Conservation (phyloP, 164 flowering plant genomes). For the Hamamelis virginiana region DNA sequence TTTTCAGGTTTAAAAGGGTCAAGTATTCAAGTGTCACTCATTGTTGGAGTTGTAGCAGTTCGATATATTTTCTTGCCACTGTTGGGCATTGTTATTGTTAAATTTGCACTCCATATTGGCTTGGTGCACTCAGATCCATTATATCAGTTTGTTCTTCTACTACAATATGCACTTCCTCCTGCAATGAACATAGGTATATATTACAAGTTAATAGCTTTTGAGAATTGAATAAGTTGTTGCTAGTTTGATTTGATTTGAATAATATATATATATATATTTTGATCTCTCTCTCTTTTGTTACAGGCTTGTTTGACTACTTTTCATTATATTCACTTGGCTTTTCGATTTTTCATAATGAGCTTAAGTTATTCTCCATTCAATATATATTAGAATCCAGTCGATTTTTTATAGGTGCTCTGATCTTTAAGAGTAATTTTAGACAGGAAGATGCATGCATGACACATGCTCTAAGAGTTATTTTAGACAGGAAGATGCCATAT, state of each 20-base stretch:
- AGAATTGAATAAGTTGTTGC: background rate
- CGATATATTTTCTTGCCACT: constrained; percentile 27
- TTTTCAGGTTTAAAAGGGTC: constrained; percentile 29
- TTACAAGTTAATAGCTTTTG: background rate
- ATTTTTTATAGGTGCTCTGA: background rate
- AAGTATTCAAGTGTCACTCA: background rate
- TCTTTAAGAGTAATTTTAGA: background rate
- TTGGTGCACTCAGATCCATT: constrained; percentile 25
- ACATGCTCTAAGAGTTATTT: no score
- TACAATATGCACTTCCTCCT: constrained; percentile 38
- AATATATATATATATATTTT: background rate
- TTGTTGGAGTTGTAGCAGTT: constrained; percentile 27
- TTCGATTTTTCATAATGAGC: background rate
- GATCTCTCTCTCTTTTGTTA: background rate
- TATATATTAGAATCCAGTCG: no score
- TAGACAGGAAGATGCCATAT: no score
- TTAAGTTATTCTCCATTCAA: background rate
- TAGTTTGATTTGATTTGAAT: constrained; percentile 1
- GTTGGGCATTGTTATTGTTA: constrained; percentile 25
- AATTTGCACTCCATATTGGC: constrained; percentile 24
- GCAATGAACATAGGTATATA: constrained; percentile 32
- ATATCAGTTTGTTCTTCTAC: constrained; percentile 38
- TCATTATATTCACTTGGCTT: background rate
- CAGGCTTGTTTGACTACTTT: background rate
- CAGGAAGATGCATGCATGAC: background rate